These are phyloP conservation scores for Phaeotremella skinneri DNA, from an alignment of 768 basidiomycete species.

Conservation along the genomic window DNA sequence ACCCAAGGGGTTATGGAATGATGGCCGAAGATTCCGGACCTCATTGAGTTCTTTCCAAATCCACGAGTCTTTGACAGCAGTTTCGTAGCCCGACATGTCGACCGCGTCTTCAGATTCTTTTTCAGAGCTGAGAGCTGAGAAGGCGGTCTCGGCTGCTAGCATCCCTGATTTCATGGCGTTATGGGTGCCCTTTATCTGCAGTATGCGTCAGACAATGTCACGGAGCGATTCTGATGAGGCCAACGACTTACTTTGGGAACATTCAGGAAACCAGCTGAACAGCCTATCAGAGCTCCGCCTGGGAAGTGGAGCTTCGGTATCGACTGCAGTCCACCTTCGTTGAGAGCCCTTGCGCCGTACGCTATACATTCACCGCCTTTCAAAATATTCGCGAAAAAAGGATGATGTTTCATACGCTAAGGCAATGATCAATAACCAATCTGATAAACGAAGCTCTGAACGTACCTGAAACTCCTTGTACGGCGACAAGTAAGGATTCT, in stretches of 20 bases:
- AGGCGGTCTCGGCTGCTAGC: constrained; percentile 89
- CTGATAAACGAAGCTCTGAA: constrained; percentile 4
- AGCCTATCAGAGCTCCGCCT: constrained; percentile 90
- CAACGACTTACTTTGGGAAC: constrained; percentile 64
- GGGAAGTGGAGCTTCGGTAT: constrained; percentile 85
- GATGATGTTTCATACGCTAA: constrained; percentile 92
- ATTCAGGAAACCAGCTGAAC: constrained; percentile 94
- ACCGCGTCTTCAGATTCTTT: constrained; percentile 47
- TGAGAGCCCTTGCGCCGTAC: constrained; percentile 84
- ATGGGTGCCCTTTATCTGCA: constrained; percentile 88
- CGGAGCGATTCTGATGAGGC: background rate
- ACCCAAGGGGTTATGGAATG: constrained; percentile 73
- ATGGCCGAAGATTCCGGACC: constrained; percentile 86
- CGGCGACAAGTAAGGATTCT: constrained; percentile 87
- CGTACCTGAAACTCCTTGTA: constrained; percentile 88
- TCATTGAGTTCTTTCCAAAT: constrained; percentile 80
- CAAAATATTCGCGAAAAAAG: constrained; percentile 78
- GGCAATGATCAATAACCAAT: constrained; percentile 13
- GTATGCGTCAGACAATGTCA: background rate
- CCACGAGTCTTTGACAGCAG: constrained; percentile 71
- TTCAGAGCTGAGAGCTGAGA: constrained; percentile 58
- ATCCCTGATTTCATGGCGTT: constrained; percentile 99
- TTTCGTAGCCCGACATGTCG: constrained; percentile 74
- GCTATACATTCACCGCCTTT: constrained; percentile 74
- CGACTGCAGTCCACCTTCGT: constrained; percentile 91